Evolutionary conservation across 2,329 filamentous ascomycete genomes (phyloP).

Genomic region (Sodiomyces alkalinus): DNA sequence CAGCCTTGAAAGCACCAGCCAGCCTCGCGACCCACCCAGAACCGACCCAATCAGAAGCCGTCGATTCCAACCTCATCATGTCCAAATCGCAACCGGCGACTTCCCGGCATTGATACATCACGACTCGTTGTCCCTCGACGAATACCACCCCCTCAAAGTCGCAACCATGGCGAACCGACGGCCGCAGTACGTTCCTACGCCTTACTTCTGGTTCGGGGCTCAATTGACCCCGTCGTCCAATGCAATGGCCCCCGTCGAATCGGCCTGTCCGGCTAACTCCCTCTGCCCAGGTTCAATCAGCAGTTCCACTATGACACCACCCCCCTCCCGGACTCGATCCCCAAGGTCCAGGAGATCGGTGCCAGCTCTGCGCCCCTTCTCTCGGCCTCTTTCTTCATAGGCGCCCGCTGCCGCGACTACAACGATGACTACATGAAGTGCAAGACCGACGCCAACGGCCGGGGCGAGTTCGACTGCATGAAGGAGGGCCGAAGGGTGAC

Average conservation of each 20-base stretch:
- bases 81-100: slow-evolving; percentile 15
- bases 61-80: slow-evolving; percentile 26
- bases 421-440: slow-evolving; percentile 99
- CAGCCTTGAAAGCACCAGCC: slow-evolving; percentile 3
- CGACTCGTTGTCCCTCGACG: slow-evolving; percentile 12
- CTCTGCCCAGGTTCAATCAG: slow-evolving; percentile 68
- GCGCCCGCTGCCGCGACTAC: slow-evolving; percentile 82
- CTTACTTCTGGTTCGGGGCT: neutral
- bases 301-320: slow-evolving; percentile 89
- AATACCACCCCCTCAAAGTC: slow-evolving; percentile 13
- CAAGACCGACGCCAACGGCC: slow-evolving; percentile 86
- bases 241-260: neutral
- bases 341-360: slow-evolving; percentile 85
- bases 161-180: slow-evolving; percentile 25
- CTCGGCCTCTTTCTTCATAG: slow-evolving; percentile 92
- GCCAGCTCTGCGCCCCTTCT: slow-evolving; percentile 83
- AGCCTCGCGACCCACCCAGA: slow-evolving; percentile 15
- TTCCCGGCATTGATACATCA: slow-evolving; percentile 3
- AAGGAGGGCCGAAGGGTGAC: slow-evolving; percentile 95
- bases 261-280: slow-evolving; percentile 15
- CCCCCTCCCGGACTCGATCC: slow-evolving; percentile 81
- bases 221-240: slow-evolving; percentile 2
- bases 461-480: slow-evolving; percentile 86
- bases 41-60: slow-evolving; percentile 18
- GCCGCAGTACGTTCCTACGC: slow-evolving; percentile 23